Base-by-base conservation (phyloP, 148 eudicot genomes). In the Diospyros lotus region DNA sequence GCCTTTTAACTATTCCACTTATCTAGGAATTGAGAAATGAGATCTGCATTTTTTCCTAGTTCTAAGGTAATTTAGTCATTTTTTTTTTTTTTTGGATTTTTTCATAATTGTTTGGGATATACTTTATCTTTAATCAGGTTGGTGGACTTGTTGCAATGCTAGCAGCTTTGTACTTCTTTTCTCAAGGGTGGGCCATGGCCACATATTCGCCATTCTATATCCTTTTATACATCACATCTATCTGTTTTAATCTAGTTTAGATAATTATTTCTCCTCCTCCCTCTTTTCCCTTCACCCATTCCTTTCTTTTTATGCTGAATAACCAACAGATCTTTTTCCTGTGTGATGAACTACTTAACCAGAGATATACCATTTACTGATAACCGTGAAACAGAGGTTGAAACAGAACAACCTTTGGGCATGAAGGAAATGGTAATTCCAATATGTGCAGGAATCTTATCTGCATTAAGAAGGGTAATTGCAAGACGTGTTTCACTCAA, bases 121-220 rank as follows among this genome's bases (percentile, higher is more conserved):
- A n/a, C 58, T 69, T 70, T 59, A n/a, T 73, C 69, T 75, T 75
- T 64, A 45, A 77, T 74, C 82, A 92, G 97, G 91, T 90, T 59
- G 97, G 96, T 68, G 98, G 98, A 59, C 90, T 95, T 69, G 40
- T 89, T 72, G 96, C 96, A 50, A 92, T 95, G 96, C 59, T 92
- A 75, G 89, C 89, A 73, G 84, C 98, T 9, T 86, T 92, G 74
- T 94, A 92, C 85, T 85, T 94, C 75, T 78, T 94, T 72, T 92
- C 98, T 74, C 90, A 87, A 83, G 98, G 98, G 78, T 95, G 98
- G 98, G 90, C 98, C 78, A 90, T 74, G 79, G 93, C 92, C 61
- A 80, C 98, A 69, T 70, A 82, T 84, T 90, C 93, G 54, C 97
- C 98, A 54, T 84, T 95, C 45, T 78, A 95, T 95, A 95, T 95